phyloP scores from a whole-genome alignment of 1,139 yeast species.

The Suhomyces coccinellae region DNA sequence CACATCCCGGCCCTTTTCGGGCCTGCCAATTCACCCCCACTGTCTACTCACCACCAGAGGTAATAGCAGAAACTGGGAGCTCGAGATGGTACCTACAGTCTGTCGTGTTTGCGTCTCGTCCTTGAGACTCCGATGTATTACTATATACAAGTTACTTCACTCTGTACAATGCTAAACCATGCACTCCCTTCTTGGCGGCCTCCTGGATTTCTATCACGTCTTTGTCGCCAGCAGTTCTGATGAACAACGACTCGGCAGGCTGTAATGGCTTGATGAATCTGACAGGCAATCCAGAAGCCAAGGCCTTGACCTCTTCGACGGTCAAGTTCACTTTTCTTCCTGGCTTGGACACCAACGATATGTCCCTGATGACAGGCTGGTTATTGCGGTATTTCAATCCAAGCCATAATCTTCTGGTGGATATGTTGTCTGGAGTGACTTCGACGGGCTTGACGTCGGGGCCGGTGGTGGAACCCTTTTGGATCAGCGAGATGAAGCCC shows the following conservation, averaged over 20 bases:
- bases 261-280: conserved; percentile 78
- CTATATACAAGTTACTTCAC: conserved; percentile 44
- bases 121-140: conserved; percentile 3
- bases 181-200: conserved; percentile 71
- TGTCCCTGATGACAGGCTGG: conserved; percentile 70
- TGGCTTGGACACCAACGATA: conserved; percentile 81
- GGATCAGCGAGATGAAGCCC: conserved; percentile 84
- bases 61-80: no score
- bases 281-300: conserved; percentile 76
- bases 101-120: not conserved
- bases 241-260: conserved; percentile 86
- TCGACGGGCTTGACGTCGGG: conserved; percentile 78
- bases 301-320: conserved; percentile 62
- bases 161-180: conserved; percentile 83
- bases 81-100: not conserved
- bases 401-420: conserved; percentile 88
- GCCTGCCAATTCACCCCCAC: no score
- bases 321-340: conserved; percentile 70
- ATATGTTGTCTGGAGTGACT: conserved; percentile 82
- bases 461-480: conserved; percentile 85
- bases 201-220: conserved; percentile 76
- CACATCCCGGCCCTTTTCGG: no score
- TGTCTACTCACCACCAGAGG: no score
- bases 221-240: conserved; percentile 50
- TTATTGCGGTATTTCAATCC: conserved; percentile 86